phyloP scores from a whole-genome alignment of 1,139 yeast genomes.

The Suhomyces ambrosiae region DNA sequence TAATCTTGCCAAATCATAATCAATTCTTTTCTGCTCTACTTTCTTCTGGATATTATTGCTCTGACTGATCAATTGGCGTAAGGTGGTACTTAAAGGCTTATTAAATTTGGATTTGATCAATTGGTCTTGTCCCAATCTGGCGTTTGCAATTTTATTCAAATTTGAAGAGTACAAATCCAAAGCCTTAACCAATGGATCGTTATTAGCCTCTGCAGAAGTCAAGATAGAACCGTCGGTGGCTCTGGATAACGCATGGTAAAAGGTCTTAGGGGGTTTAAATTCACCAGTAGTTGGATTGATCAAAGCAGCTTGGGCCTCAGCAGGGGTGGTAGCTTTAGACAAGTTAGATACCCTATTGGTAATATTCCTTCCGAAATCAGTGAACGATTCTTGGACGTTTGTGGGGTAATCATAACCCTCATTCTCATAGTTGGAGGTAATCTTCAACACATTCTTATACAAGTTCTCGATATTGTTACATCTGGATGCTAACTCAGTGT shows the following conservation, averaged over 20 bases:
- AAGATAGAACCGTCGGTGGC: constrained; percentile 63
- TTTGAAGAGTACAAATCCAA: constrained; percentile 48
- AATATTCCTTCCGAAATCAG: constrained; percentile 71
- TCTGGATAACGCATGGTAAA: constrained; percentile 80
- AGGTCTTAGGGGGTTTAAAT: constrained; percentile 72
- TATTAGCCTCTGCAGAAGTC: constrained; percentile 47
- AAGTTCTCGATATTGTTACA: constrained; percentile 75
- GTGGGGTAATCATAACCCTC: constrained; percentile 90
- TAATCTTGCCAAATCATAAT: constrained; percentile 78
- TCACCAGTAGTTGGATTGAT: constrained; percentile 56
- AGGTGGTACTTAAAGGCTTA: constrained; percentile 62
- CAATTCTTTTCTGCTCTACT: constrained; percentile 78
- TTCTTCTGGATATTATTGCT: constrained; percentile 72
- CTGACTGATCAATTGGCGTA: constrained; percentile 63
- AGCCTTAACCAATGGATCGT: constrained; percentile 47
- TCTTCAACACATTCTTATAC: constrained; percentile 71
- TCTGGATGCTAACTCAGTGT: constrained; percentile 69
- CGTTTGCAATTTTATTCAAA: constrained; percentile 72
- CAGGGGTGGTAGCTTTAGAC: constrained; percentile 74
- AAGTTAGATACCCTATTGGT: constrained; percentile 67
- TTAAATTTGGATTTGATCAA: constrained; percentile 72
- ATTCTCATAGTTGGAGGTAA: constrained; percentile 69
- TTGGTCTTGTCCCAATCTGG: constrained; percentile 81
- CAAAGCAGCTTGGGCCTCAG: constrained; percentile 81
- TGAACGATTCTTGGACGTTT: constrained; percentile 69